A percentile compares a stretch with the other conserved stretches of the same genome.
Evolutionary conservation across 495 filamentous ascomycete species (phyloP).

Genomic region (Penicillium bovifimosum): DNA sequence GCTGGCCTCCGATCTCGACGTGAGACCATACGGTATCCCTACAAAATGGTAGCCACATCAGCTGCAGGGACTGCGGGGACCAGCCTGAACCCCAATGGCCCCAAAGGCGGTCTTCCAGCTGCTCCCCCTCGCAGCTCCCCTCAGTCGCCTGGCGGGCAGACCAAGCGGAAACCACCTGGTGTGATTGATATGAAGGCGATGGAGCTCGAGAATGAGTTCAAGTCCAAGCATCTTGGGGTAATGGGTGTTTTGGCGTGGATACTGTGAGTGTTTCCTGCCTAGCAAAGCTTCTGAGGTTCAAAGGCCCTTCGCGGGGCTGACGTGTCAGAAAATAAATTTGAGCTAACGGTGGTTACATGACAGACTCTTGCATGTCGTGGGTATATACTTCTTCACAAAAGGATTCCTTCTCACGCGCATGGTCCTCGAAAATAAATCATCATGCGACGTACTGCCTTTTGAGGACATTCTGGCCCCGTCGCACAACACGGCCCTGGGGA

Average conservation of each 20-base stretch:
- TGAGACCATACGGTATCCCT: neutral
- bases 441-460: constrained; percentile 67
- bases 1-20: neutral
- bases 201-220: constrained; percentile 37
- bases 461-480: constrained; percentile 30
- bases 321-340: neutral
- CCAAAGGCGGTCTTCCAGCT: neutral
- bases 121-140: neutral
- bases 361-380: constrained; percentile 68
- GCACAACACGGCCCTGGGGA: constrained; percentile 25
- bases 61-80: constrained; percentile 1
- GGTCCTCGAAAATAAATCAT: constrained; percentile 83
- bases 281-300: neutral
- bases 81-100: neutral
- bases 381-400: constrained; percentile 87
- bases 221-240: constrained; percentile 36
- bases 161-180: constrained; percentile 14
- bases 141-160: constrained; percentile 7
- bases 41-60: constrained; percentile 6
- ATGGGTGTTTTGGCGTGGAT: constrained; percentile 41
- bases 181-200: constrained; percentile 19
- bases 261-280: constrained; percentile 29
- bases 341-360: constrained; percentile 2
- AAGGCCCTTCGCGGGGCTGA: neutral
- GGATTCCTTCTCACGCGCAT: constrained; percentile 95